phyloP scores from a whole-genome alignment of 768 basidiomycete species.

The Russula griseocarnosa region DNA sequence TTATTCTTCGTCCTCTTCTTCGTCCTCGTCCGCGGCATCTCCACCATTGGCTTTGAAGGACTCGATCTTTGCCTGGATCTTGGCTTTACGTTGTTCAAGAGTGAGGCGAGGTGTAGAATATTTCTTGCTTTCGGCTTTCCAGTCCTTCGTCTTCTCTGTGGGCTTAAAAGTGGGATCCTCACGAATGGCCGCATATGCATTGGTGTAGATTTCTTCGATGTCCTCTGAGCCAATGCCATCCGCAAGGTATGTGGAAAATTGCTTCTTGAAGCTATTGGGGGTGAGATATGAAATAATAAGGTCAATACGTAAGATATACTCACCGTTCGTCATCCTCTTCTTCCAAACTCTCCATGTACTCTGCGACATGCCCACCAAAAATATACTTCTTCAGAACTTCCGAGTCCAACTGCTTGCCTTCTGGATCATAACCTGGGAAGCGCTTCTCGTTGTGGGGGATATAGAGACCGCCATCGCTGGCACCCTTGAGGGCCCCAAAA shows the following conservation, averaged over 20 bases:
- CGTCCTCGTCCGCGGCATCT: slow-evolving; percentile 42
- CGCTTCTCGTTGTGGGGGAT: slow-evolving; percentile 97
- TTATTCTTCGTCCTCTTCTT: slow-evolving; percentile 51
- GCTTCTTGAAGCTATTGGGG: slow-evolving; percentile 85
- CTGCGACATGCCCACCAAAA: slow-evolving; percentile 93
- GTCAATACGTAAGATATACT: slow-evolving; percentile 29
- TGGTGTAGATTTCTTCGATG: slow-evolving; percentile 92
- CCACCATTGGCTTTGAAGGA: slow-evolving; percentile 74
- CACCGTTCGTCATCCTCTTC: slow-evolving; percentile 99
- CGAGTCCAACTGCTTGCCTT: slow-evolving; percentile 87
- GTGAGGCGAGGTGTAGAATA: slow-evolving; percentile 66
- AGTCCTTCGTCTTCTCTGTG: slow-evolving; percentile 84
- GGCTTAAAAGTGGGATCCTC: slow-evolving; percentile 90
- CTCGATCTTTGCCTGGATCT: slow-evolving; percentile 84
- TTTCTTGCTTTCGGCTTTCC: slow-evolving; percentile 82
- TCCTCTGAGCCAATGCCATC: slow-evolving; percentile 95
- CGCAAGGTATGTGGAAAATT: slow-evolving; percentile 92
- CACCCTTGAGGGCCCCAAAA: slow-evolving; percentile 98
- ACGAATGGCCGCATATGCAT: slow-evolving; percentile 92
- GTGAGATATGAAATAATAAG: slow-evolving; percentile 18
- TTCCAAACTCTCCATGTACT: slow-evolving; percentile 99
- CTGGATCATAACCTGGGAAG: slow-evolving; percentile 96
- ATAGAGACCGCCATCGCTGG: slow-evolving; percentile 94
- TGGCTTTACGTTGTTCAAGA: slow-evolving; percentile 68
- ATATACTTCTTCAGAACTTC: slow-evolving; percentile 98